Conservation (phyloP, 1,139 yeast genomes). For the Suhomyces choctaworum region DNA sequence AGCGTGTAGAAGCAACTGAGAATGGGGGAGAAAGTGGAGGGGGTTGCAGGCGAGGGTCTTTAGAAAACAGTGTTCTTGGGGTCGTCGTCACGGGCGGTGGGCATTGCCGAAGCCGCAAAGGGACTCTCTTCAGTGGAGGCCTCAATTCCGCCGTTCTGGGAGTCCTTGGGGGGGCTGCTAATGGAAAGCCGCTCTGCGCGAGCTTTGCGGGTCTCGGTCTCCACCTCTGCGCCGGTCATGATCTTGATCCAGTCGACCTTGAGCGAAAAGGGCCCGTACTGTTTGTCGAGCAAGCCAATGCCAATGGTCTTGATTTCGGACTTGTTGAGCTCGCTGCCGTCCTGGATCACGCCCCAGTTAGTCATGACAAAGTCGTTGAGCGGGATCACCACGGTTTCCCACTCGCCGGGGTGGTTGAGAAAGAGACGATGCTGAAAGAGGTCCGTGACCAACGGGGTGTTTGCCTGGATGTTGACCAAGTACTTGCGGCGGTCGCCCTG, state of each 20-base stretch:
- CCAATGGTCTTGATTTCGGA: constrained; percentile 73
- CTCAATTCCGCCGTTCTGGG: constrained; percentile 20
- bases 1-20: neutral
- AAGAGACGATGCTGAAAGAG: constrained; percentile 81
- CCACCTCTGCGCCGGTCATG: constrained; percentile 56
- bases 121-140: constrained; percentile 22
- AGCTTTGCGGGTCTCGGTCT: constrained; percentile 36
- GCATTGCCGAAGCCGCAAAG: constrained; percentile 22
- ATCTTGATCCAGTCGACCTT: constrained; percentile 76
- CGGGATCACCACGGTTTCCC: constrained; percentile 84
- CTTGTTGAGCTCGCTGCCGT: constrained; percentile 60
- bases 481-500: constrained; percentile 76
- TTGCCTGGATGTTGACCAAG: constrained; percentile 78
- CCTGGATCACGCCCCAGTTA: constrained; percentile 79
- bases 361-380: constrained; percentile 79
- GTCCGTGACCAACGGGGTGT: constrained; percentile 75
- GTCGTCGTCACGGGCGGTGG: constrained; percentile 22
- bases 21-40: neutral
- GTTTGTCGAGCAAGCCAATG: constrained; percentile 74
- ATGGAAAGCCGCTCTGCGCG: constrained; percentile 30
- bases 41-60: constrained; percentile 3
- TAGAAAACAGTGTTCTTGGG: constrained; percentile 37
- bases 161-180: constrained; percentile 11
- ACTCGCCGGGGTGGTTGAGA: constrained; percentile 69
- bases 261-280: constrained; percentile 73